Base-by-base conservation (phyloP, 1,284 basidiomycete genomes). In the Sphaerobolus stellatus region DNA sequence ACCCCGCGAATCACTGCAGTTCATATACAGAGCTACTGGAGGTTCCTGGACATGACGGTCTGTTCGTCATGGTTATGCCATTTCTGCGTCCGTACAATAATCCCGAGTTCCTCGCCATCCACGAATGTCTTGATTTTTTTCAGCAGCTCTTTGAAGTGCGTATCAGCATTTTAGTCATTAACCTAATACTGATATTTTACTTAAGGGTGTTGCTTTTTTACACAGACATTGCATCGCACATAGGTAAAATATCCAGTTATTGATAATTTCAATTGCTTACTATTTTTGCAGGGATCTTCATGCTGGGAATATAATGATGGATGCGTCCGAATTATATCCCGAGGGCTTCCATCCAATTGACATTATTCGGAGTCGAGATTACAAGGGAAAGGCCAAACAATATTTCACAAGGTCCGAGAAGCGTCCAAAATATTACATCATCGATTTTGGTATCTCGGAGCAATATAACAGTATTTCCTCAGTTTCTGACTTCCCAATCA, bases 191-290 rank as follows among this genome's bases (percentile, higher is more conserved):
- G 2, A 25, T 18, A 45, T 25, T 28, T 28, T 34, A 11, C 24
- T 18, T 14, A 27, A 76, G 74, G 74, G 73, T 3, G 41, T 77
- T 1, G 61, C 63, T 48, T 76, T 70, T 50, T 66, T 77, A 61
- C 76, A 77, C 53, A 24, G 66, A 4, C 61, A 71, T 20, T 57
- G 66, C 33, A 63, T 76, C n/a, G 72, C 70, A 2, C 75, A 77
- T 59, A 60, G 74, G 75, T 22, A n/a, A n/a, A n/a, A n/a, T 18
- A 14, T 22, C 16, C 3, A 24, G 7, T 14, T 43, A 24, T 27
- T 43, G 11, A 8, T 43, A 43, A 20, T 11, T 43, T 4, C 28
- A n/a, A 5, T n/a, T 43, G 9, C 13, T 43, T n/a, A 18, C 18
- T 20, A 41, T 27, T 43, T 22, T 43, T 43, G 33, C 52, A 80